phyloP scores from a whole-genome alignment of 495 filamentous ascomycete genomes.

The Peziza echinospora region DNA sequence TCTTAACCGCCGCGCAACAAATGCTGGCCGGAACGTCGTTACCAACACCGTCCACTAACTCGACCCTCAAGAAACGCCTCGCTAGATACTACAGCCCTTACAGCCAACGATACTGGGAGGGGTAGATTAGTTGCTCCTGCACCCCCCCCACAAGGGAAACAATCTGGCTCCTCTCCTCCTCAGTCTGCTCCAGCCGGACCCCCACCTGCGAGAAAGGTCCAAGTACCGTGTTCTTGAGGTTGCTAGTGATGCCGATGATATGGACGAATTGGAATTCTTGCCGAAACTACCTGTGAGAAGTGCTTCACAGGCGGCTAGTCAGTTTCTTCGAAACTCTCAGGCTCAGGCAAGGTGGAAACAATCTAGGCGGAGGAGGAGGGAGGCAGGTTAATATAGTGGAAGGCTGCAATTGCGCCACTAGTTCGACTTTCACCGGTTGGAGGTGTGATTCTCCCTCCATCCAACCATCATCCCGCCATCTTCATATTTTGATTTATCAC shows the following conservation, averaged over 20 bases:
- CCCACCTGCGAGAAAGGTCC: not conserved
- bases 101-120: not conserved
- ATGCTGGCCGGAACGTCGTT: too few relatives aligned
- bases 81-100: not conserved
- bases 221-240: not conserved
- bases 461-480: too few relatives aligned
- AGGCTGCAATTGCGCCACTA: too few relatives aligned
- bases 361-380: too few relatives aligned
- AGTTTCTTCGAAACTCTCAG: too few relatives aligned
- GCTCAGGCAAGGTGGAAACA: too few relatives aligned
- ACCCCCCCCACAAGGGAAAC: not conserved
- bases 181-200: not conserved
- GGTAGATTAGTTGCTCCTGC: not conserved
- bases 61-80: not conserved
- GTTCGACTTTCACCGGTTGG: too few relatives aligned
- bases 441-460: too few relatives aligned
- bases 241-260: not conserved
- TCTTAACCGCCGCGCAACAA: too few relatives aligned
- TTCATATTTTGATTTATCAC: too few relatives aligned
- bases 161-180: not conserved
- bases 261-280: not conserved
- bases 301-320: not conserved
- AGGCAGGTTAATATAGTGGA: too few relatives aligned
- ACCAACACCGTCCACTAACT: not conserved
- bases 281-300: not conserved